phyloP scores from a whole-genome alignment of 2,329 filamentous ascomycete genomes.

The Myriosclerotinia curreyana region DNA sequence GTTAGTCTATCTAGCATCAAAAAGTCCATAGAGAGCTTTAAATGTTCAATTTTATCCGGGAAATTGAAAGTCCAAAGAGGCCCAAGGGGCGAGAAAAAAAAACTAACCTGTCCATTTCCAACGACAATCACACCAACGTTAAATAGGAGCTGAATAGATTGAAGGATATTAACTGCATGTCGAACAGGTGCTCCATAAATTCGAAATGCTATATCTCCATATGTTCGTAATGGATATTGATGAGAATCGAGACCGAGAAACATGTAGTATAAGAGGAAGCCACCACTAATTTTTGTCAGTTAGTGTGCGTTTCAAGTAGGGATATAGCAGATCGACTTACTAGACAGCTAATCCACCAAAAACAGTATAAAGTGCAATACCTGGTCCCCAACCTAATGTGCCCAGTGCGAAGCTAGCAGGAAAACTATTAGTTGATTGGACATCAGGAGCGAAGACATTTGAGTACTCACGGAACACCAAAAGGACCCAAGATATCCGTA shows the following conservation, averaged over 20 bases:
- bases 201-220: conserved; percentile 31
- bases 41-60: too few species aligned
- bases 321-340: background rate
- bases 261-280: conserved; percentile 26
- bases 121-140: conserved; percentile 20
- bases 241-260: conserved; percentile 31
- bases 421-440: background rate
- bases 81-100: background rate
- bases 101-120: conserved; percentile 1
- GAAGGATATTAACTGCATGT: conserved; percentile 29
- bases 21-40: too few species aligned
- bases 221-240: conserved; percentile 26
- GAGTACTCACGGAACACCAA: conserved; percentile 23
- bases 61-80: too few species aligned
- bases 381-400: conserved; percentile 21
- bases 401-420: conserved; percentile 19
- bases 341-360: conserved; percentile 23
- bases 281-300: conserved; percentile 15
- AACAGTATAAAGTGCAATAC: conserved; percentile 30
- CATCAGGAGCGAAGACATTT: background rate
- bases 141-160: conserved; percentile 23
- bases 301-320: background rate
- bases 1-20: background rate
- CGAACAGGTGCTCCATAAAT: conserved; percentile 27
- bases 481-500: conserved; percentile 27